phyloP scores from a whole-genome alignment of 2,329 filamentous ascomycete species.

The Claviceps monticola region DNA sequence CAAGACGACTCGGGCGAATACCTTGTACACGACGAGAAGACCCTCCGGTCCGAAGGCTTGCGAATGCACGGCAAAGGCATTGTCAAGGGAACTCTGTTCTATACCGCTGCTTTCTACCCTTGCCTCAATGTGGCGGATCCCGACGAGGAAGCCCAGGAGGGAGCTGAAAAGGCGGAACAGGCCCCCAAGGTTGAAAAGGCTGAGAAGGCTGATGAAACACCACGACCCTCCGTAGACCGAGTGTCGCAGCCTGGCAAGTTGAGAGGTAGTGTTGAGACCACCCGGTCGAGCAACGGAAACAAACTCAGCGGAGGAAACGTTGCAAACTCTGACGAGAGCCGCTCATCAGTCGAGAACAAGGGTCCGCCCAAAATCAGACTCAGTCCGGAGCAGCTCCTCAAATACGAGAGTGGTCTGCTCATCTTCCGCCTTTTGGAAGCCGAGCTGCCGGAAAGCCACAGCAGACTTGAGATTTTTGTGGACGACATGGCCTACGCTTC shows the following conservation, averaged over 20 bases:
- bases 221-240: conserved; percentile 8
- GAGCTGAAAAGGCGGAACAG: conserved; percentile 5
- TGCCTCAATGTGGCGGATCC: conserved; percentile 78
- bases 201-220: conserved; percentile 1
- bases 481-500: conserved; percentile 91
- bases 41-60: conserved; percentile 50
- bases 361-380: conserved; percentile 65
- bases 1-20: conserved; percentile 74
- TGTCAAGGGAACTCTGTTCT: conserved; percentile 68
- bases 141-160: conserved; percentile 61
- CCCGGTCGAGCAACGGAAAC: background rate
- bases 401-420: conserved; percentile 81
- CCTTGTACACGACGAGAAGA: conserved; percentile 63
- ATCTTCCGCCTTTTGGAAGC: conserved; percentile 92
- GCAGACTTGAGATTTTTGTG: conserved; percentile 75
- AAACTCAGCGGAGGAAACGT: conserved; percentile 6
- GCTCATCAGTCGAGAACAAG: conserved; percentile 26
- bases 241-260: conserved; percentile 29
- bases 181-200: background rate
- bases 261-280: conserved; percentile 22
- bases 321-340: conserved; percentile 21
- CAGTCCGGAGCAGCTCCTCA: conserved; percentile 63
- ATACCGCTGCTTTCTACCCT: conserved; percentile 81
- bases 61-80: conserved; percentile 58
- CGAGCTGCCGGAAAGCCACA: conserved; percentile 62